These are phyloP conservation scores for Penicillium verhagenii DNA, from an alignment of 495 filamentous ascomycete genomes.

Conservation along the genomic window DNA sequence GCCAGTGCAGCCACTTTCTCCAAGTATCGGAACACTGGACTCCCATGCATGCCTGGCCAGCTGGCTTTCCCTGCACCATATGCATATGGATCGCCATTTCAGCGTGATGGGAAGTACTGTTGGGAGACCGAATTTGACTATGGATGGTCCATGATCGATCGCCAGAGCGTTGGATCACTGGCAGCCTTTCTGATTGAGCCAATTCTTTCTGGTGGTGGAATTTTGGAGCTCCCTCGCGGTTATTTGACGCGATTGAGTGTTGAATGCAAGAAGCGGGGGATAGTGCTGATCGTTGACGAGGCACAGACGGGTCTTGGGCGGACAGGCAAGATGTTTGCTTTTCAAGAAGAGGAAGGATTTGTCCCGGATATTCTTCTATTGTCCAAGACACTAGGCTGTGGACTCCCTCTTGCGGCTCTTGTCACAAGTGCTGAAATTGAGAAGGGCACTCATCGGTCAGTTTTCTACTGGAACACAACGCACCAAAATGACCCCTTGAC, in stretches of 20 bases:
- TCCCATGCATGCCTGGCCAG: conserved; percentile 40
- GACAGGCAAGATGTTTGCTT: conserved; percentile 46
- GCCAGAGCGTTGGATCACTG: conserved; percentile 50
- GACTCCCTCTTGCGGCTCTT: conserved; percentile 51
- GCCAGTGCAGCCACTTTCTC: no score
- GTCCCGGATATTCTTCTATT: conserved; percentile 51
- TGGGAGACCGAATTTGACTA: conserved; percentile 57
- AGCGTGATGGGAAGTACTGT: conserved; percentile 50
- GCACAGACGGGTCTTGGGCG: conserved; percentile 50
- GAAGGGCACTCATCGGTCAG: no score
- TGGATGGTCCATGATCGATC: conserved; percentile 53
- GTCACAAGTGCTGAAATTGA: conserved; percentile 48
- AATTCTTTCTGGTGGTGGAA: conserved; percentile 51
- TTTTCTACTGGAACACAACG: conserved; percentile 37
- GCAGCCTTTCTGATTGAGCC: conserved; percentile 55
- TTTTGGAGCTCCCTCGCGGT: conserved; percentile 42
- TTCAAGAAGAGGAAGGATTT: conserved; percentile 40
- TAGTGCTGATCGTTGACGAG: conserved; percentile 53
- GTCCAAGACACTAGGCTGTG: conserved; percentile 55
- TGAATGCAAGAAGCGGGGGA: conserved; percentile 44
- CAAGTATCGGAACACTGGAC: no score
- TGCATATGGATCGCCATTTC: conserved; percentile 51
- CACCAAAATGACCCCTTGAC: conserved; percentile 55
- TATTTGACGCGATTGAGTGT: conserved; percentile 40
- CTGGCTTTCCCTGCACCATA: conserved; percentile 52